A percentile compares a stretch with the other conserved stretches of the same genome.
Evolutionary conservation across 2,329 filamentous ascomycete genomes (phyloP).

Genomic region (Aspergillus sp.): DNA sequence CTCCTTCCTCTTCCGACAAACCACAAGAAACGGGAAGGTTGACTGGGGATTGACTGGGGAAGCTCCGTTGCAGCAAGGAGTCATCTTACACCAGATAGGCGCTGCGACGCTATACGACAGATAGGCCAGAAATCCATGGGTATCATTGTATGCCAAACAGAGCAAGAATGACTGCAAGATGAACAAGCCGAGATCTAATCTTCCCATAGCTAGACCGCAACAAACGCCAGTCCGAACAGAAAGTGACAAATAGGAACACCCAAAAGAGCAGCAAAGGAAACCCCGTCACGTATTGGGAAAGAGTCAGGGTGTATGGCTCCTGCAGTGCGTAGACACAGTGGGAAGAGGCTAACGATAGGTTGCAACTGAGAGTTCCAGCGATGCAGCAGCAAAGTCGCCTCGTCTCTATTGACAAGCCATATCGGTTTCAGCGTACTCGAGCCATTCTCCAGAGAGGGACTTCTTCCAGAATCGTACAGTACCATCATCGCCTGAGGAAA

Average conservation of each 20-base stretch:
- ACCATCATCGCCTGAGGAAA: conserved; percentile 48
- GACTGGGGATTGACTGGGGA: neutral
- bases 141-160: conserved; percentile 25
- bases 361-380: neutral
- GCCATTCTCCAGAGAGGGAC: conserved; percentile 46
- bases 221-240: conserved; percentile 2
- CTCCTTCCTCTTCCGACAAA: neutral
- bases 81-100: neutral
- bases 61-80: neutral
- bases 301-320: neutral
- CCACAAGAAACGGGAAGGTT: neutral
- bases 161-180: conserved; percentile 11
- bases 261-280: neutral
- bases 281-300: neutral
- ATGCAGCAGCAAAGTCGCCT: neutral
- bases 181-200: neutral
- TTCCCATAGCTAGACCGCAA: neutral
- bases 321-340: neutral
- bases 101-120: neutral
- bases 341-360: neutral
- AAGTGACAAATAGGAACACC: neutral
- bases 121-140: conserved; percentile 18
- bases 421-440: conserved; percentile 47
- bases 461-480: conserved; percentile 48
- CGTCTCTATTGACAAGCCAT: conserved; percentile 35